These are phyloP conservation scores for Aureobasidium melanogenum DNA, from an alignment of 2,329 filamentous ascomycete species.

Conservation along the genomic window DNA sequence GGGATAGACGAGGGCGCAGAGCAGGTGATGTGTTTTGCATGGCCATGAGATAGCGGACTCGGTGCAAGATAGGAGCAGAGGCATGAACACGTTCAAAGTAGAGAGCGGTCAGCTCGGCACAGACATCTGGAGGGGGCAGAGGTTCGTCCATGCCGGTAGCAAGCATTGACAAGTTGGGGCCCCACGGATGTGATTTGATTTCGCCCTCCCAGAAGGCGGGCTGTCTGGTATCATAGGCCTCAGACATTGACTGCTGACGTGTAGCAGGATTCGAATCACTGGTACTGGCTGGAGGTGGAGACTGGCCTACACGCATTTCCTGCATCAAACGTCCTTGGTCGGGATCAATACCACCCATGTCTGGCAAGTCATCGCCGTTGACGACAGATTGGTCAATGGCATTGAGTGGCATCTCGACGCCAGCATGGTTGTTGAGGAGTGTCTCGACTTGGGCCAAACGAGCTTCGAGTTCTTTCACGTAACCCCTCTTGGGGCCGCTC, in stretches of 20 bases:
- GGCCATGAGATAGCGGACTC: constrained; percentile 74
- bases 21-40: constrained; percentile 75
- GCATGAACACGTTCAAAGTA: constrained; percentile 89
- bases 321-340: not conserved
- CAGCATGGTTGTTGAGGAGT: constrained; percentile 64
- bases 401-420: constrained; percentile 13
- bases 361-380: not conserved
- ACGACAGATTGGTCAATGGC: not conserved
- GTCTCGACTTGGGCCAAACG: constrained; percentile 82
- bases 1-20: constrained; percentile 74
- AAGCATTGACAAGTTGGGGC: not conserved
- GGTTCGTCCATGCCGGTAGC: constrained; percentile 65
- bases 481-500: constrained; percentile 88
- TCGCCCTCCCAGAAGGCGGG: not conserved
- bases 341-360: constrained; percentile 4
- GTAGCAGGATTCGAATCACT: not conserved
- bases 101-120: constrained; percentile 81
- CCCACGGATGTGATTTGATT: not conserved
- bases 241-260: not conserved
- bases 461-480: constrained; percentile 89
- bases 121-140: constrained; percentile 66
- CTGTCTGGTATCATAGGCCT: not conserved
- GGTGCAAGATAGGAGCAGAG: constrained; percentile 81
- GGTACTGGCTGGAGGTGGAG: not conserved
- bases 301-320: not conserved